A percentile compares a stretch with the other conserved stretches of the same genome.
Conservation (phyloP, 2,329 filamentous ascomycete species). For the Talaromyces rugulosus region DNA sequence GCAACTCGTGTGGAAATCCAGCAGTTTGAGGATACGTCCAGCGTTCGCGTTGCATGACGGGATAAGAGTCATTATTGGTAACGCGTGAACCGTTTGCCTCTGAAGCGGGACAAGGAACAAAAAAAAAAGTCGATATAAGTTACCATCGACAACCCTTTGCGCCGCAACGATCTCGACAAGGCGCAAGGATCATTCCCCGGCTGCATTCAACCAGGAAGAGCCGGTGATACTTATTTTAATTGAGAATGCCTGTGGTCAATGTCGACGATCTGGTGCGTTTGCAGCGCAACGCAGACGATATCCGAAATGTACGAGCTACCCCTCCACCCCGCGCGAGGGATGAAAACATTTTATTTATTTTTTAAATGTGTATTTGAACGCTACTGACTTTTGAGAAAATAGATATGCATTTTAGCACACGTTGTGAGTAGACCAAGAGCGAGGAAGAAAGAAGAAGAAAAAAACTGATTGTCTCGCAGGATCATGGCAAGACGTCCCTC, state of each 20-base stretch:
- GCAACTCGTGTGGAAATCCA: neutral
- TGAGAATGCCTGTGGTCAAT: constrained; percentile 81
- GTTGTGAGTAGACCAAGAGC: constrained; percentile 56
- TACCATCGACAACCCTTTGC: neutral
- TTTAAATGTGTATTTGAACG: neutral
- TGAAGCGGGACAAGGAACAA: neutral
- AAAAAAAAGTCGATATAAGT: neutral
- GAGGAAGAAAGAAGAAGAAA: neutral
- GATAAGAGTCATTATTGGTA: constrained; percentile 13
- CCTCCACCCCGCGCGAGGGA: constrained; percentile 21
- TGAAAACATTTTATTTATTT: constrained; percentile 16
- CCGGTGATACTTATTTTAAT: neutral
- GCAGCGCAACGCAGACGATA: constrained; percentile 79
- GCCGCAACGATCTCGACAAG: neutral
- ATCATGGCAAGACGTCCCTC: constrained; percentile 97
- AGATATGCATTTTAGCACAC: constrained; percentile 95
- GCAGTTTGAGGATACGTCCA: neutral
- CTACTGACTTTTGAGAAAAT: constrained; percentile 25
- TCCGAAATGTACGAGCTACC: constrained; percentile 72
- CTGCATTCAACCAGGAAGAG: neutral
- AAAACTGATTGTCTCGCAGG: constrained; percentile 42
- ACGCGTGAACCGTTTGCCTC: neutral
- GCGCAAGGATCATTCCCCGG: neutral
- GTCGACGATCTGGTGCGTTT: constrained; percentile 86
- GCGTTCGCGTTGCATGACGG: constrained; percentile 1